phyloP scores from a whole-genome alignment of 2,329 filamentous ascomycete genomes.

The Colletotrichum costaricense region DNA sequence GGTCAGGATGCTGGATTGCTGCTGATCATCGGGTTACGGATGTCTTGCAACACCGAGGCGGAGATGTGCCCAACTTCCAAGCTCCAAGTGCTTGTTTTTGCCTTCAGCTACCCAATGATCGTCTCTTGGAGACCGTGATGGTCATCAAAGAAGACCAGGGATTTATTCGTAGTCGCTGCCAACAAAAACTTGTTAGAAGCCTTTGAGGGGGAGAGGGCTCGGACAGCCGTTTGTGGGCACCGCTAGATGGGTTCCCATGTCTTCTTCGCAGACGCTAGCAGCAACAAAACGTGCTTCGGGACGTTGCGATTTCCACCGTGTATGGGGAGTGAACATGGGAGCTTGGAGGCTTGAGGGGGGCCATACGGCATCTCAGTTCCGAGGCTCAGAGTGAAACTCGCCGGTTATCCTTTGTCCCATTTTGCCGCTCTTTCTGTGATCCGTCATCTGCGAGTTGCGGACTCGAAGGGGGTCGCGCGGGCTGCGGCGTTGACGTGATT shows the following conservation, averaged over 20 bases:
- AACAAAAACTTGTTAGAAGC: neutral
- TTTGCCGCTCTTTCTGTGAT: neutral
- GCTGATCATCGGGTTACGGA: neutral
- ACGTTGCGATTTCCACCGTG: neutral
- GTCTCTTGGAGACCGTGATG: neutral
- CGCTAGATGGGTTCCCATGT: neutral
- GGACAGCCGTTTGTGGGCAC: neutral
- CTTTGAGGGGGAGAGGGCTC: neutral
- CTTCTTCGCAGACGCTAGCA: neutral
- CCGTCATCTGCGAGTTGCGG: no score
- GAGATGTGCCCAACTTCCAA: neutral
- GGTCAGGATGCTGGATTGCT: neutral
- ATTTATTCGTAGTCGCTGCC: neutral
- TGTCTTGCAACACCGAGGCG: neutral
- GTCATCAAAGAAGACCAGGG: neutral
- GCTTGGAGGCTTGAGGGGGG: no score
- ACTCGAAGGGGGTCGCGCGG: no score
- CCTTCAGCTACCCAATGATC: neutral
- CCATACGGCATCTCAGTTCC: neutral
- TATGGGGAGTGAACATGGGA: neutral
- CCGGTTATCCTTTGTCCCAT: neutral
- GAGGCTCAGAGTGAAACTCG: neutral
- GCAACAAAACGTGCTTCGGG: neutral
- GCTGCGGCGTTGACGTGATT: neutral
- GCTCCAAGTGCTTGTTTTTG: no score